phyloP scores from a whole-genome alignment of 306 rosid species.

The Hylodesmum podocarpum region DNA sequence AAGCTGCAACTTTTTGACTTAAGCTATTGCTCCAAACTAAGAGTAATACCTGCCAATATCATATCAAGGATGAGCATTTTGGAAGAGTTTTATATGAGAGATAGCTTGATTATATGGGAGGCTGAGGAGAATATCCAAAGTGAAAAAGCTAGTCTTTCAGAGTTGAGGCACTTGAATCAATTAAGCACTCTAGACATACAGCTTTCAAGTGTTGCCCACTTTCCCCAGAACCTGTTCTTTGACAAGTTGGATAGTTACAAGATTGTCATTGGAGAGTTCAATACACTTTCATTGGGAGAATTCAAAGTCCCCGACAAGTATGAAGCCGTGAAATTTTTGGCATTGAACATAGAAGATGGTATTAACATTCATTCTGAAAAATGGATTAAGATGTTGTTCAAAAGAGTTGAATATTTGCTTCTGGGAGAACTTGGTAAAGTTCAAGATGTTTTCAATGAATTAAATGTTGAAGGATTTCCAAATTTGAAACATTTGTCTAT shows the following conservation, averaged over 20 bases:
- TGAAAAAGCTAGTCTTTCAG: constrained; percentile 6
- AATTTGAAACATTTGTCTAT: constrained; percentile 30
- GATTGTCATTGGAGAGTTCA: constrained; percentile 34
- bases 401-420: constrained; percentile 34
- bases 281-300: not conserved
- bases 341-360: constrained; percentile 17
- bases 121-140: not conserved
- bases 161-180: not conserved
- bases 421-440: constrained; percentile 27
- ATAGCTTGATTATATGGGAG: constrained; percentile 33
- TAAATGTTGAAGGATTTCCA: constrained; percentile 32
- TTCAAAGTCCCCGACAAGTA: not conserved
- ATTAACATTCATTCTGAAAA: not conserved
- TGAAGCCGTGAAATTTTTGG: constrained; percentile 16
- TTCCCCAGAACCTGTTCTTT: not conserved
- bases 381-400: constrained; percentile 27
- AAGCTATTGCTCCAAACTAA: not conserved
- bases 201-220: not conserved
- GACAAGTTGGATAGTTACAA: constrained; percentile 16
- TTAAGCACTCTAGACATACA: not conserved
- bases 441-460: not conserved
- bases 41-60: constrained; percentile 16
- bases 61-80: constrained; percentile 34
- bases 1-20: constrained; percentile 13
- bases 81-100: constrained; percentile 39